Conservation (phyloP, 1,284 basidiomycete species). For the Malassezia yamatoensis region DNA sequence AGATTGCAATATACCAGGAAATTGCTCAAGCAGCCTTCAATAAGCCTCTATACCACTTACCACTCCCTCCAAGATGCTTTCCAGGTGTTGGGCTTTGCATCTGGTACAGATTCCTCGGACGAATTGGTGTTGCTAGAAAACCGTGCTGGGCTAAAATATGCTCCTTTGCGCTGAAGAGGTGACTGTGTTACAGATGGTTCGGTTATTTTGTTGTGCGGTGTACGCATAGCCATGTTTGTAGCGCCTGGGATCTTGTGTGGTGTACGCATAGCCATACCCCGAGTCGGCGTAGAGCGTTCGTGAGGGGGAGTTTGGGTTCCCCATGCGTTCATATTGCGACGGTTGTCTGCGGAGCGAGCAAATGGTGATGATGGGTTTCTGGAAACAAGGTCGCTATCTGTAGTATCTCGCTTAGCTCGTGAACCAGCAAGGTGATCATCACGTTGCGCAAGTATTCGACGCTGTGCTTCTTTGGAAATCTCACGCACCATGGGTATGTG, state of each 20-base stretch:
- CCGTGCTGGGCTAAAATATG: slow-evolving; percentile 6
- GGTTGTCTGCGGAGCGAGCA: too few relatives aligned
- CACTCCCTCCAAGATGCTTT: not conserved
- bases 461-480: not conserved
- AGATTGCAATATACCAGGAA: not conserved
- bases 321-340: too few relatives aligned
- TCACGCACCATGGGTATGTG: slow-evolving; percentile 1
- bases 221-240: not conserved
- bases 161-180: slow-evolving; percentile 14
- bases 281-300: too few relatives aligned
- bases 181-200: not conserved
- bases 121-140: too few relatives aligned
- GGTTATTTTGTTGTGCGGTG: not conserved
- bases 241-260: too few relatives aligned
- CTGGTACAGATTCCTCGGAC: too few relatives aligned
- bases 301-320: too few relatives aligned
- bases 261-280: too few relatives aligned
- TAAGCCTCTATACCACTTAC: not conserved
- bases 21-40: not conserved
- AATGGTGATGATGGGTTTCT: too few relatives aligned
- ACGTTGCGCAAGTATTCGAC: not conserved
- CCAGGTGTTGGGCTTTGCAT: not conserved
- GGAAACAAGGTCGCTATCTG: too few relatives aligned
- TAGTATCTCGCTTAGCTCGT: too few relatives aligned
- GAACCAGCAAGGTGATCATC: not conserved